These are phyloP conservation scores for Penicillium riverlandense DNA, from an alignment of 495 filamentous ascomycete genomes.

Conservation along the genomic window DNA sequence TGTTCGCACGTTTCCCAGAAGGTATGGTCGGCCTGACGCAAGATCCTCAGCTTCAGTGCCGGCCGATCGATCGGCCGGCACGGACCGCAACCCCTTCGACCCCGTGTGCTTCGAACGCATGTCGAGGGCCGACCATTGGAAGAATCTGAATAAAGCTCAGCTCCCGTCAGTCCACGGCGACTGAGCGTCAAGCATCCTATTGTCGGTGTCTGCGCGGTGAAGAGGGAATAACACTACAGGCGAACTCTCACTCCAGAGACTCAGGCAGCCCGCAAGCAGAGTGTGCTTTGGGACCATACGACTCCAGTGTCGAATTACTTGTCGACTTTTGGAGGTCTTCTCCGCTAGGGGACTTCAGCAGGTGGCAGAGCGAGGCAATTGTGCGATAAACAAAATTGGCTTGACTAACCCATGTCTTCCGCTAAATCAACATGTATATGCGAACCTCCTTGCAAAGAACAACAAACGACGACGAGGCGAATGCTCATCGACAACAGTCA, in stretches of 20 bases:
- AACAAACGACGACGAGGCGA: not conserved
- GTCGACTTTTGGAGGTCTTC: no score
- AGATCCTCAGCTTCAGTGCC: not conserved
- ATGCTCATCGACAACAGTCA: no score
- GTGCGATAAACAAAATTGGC: slow-evolving; percentile 5
- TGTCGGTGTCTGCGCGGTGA: no score
- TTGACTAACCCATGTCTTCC: slow-evolving; percentile 14
- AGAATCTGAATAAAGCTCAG: no score
- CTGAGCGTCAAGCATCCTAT: no score
- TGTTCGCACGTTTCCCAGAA: not conserved
- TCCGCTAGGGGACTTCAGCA: not conserved
- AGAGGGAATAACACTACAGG: no score
- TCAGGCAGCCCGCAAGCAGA: no score
- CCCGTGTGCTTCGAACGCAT: not conserved
- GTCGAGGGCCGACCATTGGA: no score
- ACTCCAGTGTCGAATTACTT: no score
- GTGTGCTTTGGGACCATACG: no score
- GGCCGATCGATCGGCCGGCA: not conserved
- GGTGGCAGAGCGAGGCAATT: not conserved
- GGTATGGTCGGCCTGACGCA: slow-evolving; percentile 3
- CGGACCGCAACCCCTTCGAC: not conserved
- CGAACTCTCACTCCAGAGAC: no score
- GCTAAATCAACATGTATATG: slow-evolving; percentile 13
- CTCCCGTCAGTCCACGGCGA: no score
- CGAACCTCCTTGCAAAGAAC: slow-evolving; percentile 7